Percentiles rank a stretch among this genome's conserved stretches.
These are phyloP conservation scores for Gossypium bickii DNA, from an alignment of 345 rosid genomes.

Conservation along the genomic window DNA sequence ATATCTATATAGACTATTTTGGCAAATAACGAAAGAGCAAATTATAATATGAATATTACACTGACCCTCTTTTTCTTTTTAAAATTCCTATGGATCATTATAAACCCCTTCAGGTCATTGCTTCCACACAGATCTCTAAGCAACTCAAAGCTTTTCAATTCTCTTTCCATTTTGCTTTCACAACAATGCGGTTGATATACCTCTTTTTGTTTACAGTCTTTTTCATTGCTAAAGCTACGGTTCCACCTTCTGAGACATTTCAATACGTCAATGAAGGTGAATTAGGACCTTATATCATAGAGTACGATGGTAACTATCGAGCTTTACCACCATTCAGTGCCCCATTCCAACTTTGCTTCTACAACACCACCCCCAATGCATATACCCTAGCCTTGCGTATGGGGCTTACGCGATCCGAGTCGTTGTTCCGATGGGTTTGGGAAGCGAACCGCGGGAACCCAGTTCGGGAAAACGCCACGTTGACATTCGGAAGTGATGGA, in stretches of 20 bases:
- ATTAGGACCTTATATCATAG: too few relatives aligned
- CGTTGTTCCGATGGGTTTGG: constrained; percentile 53
- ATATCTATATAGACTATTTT: neutral
- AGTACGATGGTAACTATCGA: neutral
- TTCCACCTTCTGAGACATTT: neutral
- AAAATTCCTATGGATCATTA: neutral
- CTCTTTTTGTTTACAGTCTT: neutral
- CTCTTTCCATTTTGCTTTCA: neutral
- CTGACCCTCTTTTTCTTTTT: neutral
- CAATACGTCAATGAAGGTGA: neutral
- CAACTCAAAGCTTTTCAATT: neutral
- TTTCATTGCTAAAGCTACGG: neutral
- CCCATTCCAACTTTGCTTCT: constrained; percentile 47
- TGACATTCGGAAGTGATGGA: constrained; percentile 34
- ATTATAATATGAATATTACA: neutral
- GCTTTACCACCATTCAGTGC: neutral
- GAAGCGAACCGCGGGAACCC: constrained; percentile 52
- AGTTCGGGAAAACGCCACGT: constrained; percentile 42
- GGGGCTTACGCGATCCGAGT: constrained; percentile 35
- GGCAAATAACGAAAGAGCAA: neutral
- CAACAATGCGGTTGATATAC: neutral
- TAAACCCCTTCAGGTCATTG: neutral
- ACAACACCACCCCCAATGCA: constrained; percentile 45
- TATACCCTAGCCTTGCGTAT: constrained; percentile 42
- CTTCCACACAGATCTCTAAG: neutral